Evolutionary conservation across 2,329 filamentous ascomycete species (phyloP), one percentile per base, ranked within the genome.

Genomic region (Colletotrichum sp.): DNA sequence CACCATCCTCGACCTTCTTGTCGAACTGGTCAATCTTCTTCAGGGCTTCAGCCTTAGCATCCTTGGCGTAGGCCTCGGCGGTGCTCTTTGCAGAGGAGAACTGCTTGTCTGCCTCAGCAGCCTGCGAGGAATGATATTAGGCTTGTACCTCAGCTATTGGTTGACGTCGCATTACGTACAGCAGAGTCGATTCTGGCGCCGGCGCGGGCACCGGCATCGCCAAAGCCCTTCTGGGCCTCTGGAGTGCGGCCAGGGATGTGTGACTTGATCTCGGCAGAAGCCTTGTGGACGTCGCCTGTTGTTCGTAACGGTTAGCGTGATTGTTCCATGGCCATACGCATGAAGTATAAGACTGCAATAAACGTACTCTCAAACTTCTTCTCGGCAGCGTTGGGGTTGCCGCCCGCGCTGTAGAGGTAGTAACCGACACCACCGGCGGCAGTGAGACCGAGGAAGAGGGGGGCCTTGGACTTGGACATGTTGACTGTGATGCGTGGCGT

Each of bases 391-490:
- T 94, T 95, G 68, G 95, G 90, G 84, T 92, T 91, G 74, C 96
- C 96, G 77, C 96, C 96, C 18, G 96, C 94, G 68, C 87, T 90
- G 89, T 98, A 99, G 78, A 99, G 91, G 89, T 99, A 99, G 90
- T 98, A 99, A 59, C 94, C 95, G 75, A 93, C 88, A 78, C 92
- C 94, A 80, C 91, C 92, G 36, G 90, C 93, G 79, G 91, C 92
- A 76, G 89, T 91, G 79, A 92, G 86, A 80, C 93, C 94, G 80
- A 94, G 82, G 80, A 88, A 82, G 79, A 89, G 80, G 79, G 89
- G 89, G 57, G 85, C 80, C 79, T 86, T 86, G 66, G 88, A 88
- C 77, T 82, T 84, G 78, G 87, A 88, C 88, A 90, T 90, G 79
- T 65, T 85, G 78, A 79, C 77, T 62, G 32, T 36, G n/a, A 30